A percentile compares a stretch with the other conserved stretches of the same genome.
These are phyloP conservation scores for Abeoforma whisleri DNA, from an alignment of 78 protist genomes.

Conservation along the genomic window DNA sequence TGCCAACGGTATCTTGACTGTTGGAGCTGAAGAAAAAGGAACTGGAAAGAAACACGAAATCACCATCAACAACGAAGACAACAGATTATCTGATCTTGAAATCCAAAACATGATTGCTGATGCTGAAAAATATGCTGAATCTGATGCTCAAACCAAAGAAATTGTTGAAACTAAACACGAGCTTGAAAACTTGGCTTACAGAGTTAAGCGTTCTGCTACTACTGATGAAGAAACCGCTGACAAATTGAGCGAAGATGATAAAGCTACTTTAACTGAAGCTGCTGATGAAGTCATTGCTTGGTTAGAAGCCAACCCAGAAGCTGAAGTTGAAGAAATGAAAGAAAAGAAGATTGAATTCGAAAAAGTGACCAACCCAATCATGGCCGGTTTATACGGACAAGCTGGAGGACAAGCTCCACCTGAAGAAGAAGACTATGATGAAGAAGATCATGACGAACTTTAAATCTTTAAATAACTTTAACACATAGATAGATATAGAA, in stretches of 20 bases:
- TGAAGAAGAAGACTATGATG: constrained; percentile 63
- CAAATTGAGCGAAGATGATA: constrained; percentile 87
- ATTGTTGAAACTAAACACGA: constrained; percentile 67
- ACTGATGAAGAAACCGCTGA: constrained; percentile 74
- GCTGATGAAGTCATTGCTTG: constrained; percentile 79
- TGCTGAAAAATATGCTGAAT: constrained; percentile 79
- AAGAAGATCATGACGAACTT: constrained; percentile 82
- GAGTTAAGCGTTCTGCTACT: constrained; percentile 40
- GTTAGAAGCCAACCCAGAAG: constrained; percentile 78
- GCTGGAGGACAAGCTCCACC: constrained; percentile 53
- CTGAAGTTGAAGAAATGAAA: constrained; percentile 83
- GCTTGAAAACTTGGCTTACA: constrained; percentile 74
- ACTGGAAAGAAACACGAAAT: constrained; percentile 73
- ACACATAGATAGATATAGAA: no score
- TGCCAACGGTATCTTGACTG: constrained; percentile 85
- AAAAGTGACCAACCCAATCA: constrained; percentile 82
- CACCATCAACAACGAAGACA: constrained; percentile 89
- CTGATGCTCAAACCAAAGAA: constrained; percentile 67
- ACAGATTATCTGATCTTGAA: constrained; percentile 74
- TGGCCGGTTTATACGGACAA: constrained; percentile 73
- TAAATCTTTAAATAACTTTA: no score
- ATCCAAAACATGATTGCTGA: constrained; percentile 85
- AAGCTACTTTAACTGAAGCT: constrained; percentile 60
- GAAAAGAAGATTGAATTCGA: constrained; percentile 83
- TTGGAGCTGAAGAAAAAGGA: constrained; percentile 85